Evolutionary conservation across 257 asterid species (phyloP), one percentile per base, ranked within the genome.

Genomic region (Apocynum venetum): DNA sequence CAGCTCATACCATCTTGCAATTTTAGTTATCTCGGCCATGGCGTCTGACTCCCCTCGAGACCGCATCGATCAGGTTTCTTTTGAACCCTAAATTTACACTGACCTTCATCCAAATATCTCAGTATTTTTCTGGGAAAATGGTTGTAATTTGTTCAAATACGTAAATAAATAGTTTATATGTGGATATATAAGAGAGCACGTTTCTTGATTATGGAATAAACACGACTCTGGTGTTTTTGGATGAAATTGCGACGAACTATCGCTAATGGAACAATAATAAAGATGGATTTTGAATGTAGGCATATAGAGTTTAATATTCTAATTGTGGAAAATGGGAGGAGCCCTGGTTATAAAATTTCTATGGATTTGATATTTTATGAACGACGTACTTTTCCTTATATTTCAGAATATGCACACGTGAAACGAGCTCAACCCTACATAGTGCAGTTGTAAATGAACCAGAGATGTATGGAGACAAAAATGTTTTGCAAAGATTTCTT

Each of bases 61-160:
- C 66, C 85, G 80, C 78, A 85, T 92, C 71, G 91, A 92, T 53
- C 93, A 92, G 96, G 96, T 91, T 66, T 79, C 20, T 67, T 8
- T 53, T 35, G 0, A 31, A 56, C 17, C 17, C 65, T 77, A 31
- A 19, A 52, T 71, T 49, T 35, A 8, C 63, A 59, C 17, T 55
- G 20, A 12, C 61, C 36, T 53, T 41, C 9, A 53, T 64, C 4
- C 48, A 12, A 40, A 1, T 15, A 4, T 31, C 44, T 15, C 19
- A 3, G 3, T 6, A 15, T n/a, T 3, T 52, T 17, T 44, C 1
- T 19, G 7, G 11, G 1, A 35, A 35, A 35, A 48, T 12, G 53
- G 11, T 67, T 25, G 25, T 35, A 72, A 3, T 14, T 15, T 66
- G 47, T 9, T 31, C 8, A 20, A 40, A 12, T 3, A 41, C 7